Evolutionary conservation across 1,284 basidiomycete species (phyloP), one percentile per base, ranked within the genome.

Genomic region (Papiliotrema flavescens): DNA sequence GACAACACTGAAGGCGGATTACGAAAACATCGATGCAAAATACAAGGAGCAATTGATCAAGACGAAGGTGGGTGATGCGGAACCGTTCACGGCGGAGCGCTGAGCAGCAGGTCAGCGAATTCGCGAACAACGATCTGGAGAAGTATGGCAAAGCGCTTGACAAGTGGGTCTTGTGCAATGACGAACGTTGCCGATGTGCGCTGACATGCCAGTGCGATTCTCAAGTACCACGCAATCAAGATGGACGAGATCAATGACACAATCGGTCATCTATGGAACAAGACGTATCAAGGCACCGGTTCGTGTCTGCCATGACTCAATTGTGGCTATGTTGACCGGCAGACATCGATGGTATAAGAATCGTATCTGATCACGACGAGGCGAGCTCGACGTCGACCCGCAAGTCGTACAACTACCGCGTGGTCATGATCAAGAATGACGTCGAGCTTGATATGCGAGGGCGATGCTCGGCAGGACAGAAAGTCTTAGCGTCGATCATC

Each of bases 401-500:
- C 68, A 83, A 90, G 63, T 90, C 92, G n/a, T 98, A 99, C 81
- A 98, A 98, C 76, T 99, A 99, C 77, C 83, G 96, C 55, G 96
- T 96, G 48, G 93, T 96, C 61, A 98, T 98, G 95, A 89, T 89
- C 57, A 98, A 98, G 79, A 94, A 98, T 72, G 88, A 92, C 67
- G 93, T 97, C 41, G 95, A 98, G 77, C 94, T 99, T 86, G 95
- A 99, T 74, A 99, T 99, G 95, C 87, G 95, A 56, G 96, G 96
- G 26, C 85, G 96, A 57, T 99, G 96, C 76, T 94, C 90, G 20
- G 96, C 96, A 0, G 96, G 96, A 0, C 96, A 99, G 76, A 99
- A 98, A 78, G 97, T 98, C 81, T 79, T 98, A 55, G 96, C 96
- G 26, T 96, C 91, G n/a, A 98, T 98, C 75, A 93, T 98, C 72